Evolutionary conservation across 441 rosid species (phyloP), one percentile per base, ranked within the genome.

Genomic region (Gossypium davidsonii): DNA sequence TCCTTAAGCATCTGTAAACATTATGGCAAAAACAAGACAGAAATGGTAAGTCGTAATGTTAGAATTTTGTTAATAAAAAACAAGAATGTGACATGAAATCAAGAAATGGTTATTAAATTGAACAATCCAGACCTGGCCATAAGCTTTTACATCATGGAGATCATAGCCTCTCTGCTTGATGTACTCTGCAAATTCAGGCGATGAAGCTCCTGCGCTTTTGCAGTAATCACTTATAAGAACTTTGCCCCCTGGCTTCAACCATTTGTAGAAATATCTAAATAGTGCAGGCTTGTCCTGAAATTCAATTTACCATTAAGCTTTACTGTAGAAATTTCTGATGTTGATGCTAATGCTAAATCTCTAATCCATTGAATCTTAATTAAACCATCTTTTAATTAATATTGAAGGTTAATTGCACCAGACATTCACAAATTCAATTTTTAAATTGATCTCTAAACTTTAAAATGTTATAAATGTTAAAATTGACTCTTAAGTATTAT

Each of bases 191-290:
- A 95, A 93, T 75, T 93, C 97, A 42, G 83, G 4, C 3, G 97
- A 84, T 55, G 98, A 89, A 57, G 87, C 80, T 79, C 90, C 89
- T 25, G 91, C 76, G 73, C 83, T 83, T 73, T 67, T 89, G 87
- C 99, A 93, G 85, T 95, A 95, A 77, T 93, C 97, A 65, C 91
- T 93, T 63, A 96, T 91, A 11, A 96, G 98, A 82, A 93, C 89
- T 85, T 81, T 91, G n/a, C 99, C 98, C 18, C 98, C 97, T 0
- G 97, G 94, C 79, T 91, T 96, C 86, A 93, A 80, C 98, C 98
- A 96, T 82, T 90, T 91, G 83, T 77, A 90, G 85, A 96, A 93
- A 67, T 91, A 88, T 80, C 82, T 87, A 80, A 96, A 96, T 52
- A 96, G 61, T 55, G 97, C 89, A 64, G 94, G 97, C 75, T 96